Percentiles rank a stretch among this genome's conserved stretches.
Evolutionary conservation across 2,329 filamentous ascomycete species (phyloP).

Genomic region (Ceratocystis papillata): DNA sequence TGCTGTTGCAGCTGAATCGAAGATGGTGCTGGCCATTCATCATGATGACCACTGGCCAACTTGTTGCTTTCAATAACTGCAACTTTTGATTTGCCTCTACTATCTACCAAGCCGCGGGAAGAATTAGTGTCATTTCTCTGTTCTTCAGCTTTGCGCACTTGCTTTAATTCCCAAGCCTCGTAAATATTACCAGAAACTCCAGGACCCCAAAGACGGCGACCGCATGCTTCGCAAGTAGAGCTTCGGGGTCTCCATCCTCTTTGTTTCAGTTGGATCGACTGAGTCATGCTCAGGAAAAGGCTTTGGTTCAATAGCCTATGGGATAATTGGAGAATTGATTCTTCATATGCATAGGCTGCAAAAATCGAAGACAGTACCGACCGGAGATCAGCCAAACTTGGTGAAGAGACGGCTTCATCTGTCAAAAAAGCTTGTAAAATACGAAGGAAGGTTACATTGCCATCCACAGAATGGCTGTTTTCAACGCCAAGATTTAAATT

Average conservation of each 20-base stretch:
- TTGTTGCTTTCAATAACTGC: constrained; percentile 31
- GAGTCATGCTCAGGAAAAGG: constrained; percentile 70
- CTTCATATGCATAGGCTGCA: constrained; percentile 89
- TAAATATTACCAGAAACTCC: constrained; percentile 68
- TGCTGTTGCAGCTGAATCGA: not conserved
- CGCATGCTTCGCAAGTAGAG: constrained; percentile 80
- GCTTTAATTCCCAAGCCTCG: constrained; percentile 65
- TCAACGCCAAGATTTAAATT: constrained; percentile 27
- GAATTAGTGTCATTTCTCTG: constrained; percentile 36
- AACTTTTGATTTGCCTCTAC: constrained; percentile 47
- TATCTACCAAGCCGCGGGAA: constrained; percentile 31
- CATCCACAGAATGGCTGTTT: constrained; percentile 30
- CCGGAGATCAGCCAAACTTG: constrained; percentile 76
- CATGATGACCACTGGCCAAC: constrained; percentile 32
- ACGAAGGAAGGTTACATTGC: constrained; percentile 69
- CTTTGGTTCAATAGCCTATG: constrained; percentile 81
- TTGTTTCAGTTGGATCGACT: constrained; percentile 63
- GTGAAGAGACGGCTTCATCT: constrained; percentile 67
- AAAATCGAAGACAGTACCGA: constrained; percentile 82
- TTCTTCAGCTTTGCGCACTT: constrained; percentile 38
- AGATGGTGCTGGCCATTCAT: constrained; percentile 28
- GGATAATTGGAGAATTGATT: constrained; percentile 73
- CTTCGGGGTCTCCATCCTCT: constrained; percentile 81
- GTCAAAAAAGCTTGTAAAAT: constrained; percentile 82
- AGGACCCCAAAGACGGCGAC: constrained; percentile 75